Evolutionary conservation across 345 rosid species (phyloP).

Genomic region (Rhodomyrtus tomentosa): DNA sequence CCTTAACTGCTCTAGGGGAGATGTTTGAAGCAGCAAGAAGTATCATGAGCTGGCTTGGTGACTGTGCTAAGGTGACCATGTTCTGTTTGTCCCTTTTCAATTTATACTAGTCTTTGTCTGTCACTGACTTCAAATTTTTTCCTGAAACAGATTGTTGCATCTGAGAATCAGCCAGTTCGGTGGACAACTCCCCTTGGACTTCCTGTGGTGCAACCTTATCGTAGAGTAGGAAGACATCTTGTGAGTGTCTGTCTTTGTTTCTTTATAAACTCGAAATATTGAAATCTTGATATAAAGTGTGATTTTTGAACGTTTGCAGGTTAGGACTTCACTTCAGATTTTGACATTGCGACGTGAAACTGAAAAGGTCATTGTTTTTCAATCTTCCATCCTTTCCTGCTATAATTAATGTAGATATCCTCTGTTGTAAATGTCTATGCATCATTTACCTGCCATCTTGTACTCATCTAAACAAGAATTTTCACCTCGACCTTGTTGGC

Average conservation of each 20-base stretch:
- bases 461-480: background rate
- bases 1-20: conserved; percentile 79
- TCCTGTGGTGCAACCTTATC: conserved; percentile 98
- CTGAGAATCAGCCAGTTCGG: conserved; percentile 78
- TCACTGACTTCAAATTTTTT: background rate
- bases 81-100: background rate
- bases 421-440: background rate
- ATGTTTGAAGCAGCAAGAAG: conserved; percentile 96
- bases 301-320: conserved; percentile 24
- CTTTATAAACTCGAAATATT: background rate
- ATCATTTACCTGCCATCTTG: background rate
- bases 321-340: conserved; percentile 88
- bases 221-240: conserved; percentile 50
- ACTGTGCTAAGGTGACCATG: conserved; percentile 75
- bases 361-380: conserved; percentile 40
- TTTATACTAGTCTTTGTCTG: background rate
- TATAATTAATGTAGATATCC: background rate
- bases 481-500: background rate
- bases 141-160: conserved; percentile 56
- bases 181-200: conserved; percentile 98
- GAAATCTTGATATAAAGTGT: background rate
- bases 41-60: conserved; percentile 95
- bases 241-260: conserved; percentile 33
- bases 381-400: background rate
- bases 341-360: conserved; percentile 80